Percentiles rank a stretch among this genome's conserved stretches.
phyloP scores from a whole-genome alignment of 805 yeast species.

The Suhomyces sp. region DNA sequence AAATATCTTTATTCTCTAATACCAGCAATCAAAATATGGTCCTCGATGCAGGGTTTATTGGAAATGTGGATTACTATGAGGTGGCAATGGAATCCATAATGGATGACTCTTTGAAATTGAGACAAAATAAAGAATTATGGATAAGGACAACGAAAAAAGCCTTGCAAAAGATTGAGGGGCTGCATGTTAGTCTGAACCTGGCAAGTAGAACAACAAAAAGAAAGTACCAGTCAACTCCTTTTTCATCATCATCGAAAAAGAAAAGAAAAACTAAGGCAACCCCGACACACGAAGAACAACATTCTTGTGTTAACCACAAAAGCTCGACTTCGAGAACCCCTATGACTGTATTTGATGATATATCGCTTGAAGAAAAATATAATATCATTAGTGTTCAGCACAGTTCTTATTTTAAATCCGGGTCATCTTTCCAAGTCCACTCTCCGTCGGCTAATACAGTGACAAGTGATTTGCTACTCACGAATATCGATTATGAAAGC shows the following conservation, averaged over 20 bases:
- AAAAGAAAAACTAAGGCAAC: too few species aligned
- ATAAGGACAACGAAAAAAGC: slow-evolving; percentile 1
- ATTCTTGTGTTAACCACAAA: too few species aligned
- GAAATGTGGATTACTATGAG: slow-evolving; percentile 1
- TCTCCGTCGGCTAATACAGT: slow-evolving; percentile 1
- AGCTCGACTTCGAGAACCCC: too few species aligned
- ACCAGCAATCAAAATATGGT: background rate
- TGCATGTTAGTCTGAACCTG: too few species aligned
- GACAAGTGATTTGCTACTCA: slow-evolving; percentile 17
- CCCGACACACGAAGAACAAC: too few species aligned
- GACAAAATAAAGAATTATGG: slow-evolving; percentile 5
- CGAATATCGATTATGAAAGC: slow-evolving; percentile 19
- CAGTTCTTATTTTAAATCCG: slow-evolving; percentile 23
- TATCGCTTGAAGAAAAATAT: slow-evolving; percentile 5
- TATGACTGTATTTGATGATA: background rate
- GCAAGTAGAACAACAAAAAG: slow-evolving; percentile 1
- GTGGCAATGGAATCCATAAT: slow-evolving; percentile 7
- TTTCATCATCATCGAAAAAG: too few species aligned
- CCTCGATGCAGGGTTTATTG: background rate
- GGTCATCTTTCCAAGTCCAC: slow-evolving; percentile 19
- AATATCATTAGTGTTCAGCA: slow-evolving; percentile 19
- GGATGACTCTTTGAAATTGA: slow-evolving; percentile 8
- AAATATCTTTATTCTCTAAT: background rate
- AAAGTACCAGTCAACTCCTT: too few species aligned
- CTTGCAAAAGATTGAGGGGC: too few species aligned